A percentile compares a stretch with the other conserved stretches of the same genome.
Evolutionary conservation across 345 rosid species (phyloP).

Genomic region (Eucalyptus tenuipes): DNA sequence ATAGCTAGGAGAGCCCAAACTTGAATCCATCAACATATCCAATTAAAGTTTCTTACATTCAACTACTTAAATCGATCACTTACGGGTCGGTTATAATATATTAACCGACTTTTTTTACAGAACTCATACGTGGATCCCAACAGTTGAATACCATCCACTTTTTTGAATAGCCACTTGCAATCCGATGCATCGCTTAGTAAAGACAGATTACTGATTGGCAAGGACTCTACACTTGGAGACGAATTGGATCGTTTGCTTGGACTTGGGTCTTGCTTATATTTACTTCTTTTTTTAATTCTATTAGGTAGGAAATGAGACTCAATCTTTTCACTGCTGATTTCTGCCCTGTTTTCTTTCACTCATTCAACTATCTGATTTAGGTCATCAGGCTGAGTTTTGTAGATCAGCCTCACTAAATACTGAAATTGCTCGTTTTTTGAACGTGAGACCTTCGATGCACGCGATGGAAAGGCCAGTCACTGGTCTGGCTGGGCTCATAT

Average conservation of each 20-base stretch:
- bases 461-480: background rate
- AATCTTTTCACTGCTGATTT: too few species aligned
- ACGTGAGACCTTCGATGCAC: background rate
- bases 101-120: background rate
- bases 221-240: too few species aligned
- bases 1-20: background rate
- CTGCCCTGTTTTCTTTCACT: too few species aligned
- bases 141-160: background rate
- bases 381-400: background rate
- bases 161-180: background rate
- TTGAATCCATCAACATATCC: background rate
- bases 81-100: fast-evolving
- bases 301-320: too few species aligned
- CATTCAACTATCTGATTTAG: too few species aligned
- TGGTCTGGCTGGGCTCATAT: background rate
- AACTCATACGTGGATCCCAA: background rate
- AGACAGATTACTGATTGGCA: background rate
- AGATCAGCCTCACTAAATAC: background rate
- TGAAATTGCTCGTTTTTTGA: background rate
- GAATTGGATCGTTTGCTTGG: too few species aligned
- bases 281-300: too few species aligned
- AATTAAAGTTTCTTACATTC: background rate
- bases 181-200: background rate
- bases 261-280: too few species aligned
- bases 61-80: background rate